Base-by-base conservation (phyloP, 1,284 basidiomycete genomes). In the Hymenochaete sp. region DNA sequence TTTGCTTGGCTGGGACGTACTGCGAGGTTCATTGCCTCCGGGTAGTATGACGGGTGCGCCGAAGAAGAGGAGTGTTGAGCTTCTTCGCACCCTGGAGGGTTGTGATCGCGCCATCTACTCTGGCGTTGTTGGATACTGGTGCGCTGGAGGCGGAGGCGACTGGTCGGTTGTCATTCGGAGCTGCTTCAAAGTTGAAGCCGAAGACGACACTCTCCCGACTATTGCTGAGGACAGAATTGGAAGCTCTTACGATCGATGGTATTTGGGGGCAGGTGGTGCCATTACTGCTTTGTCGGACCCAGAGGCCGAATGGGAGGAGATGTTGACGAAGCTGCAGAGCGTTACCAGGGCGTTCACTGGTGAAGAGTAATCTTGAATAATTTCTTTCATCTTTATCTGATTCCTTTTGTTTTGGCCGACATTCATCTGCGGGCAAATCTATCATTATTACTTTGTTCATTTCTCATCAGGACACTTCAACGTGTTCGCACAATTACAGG, bases 21-120 rank as follows among this genome's bases (percentile, higher is more conserved):
- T 96, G 43, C 74, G 73, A 52, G 66, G 75, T 32, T 88, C 89
- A 62, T 73, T 95, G 50, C 92, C 92, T n/a, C 91, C 92, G 42
- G 92, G 89, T 83, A 93, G 90, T 53, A 98, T 98, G 93, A 98
- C 95, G 0, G 93, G 95, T 14, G 95, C 95, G 0, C 95, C 93
- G 0, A 98, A 98, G 66, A 82, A 93, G 53, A 82, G 93, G 14
- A 91, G 87, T 42, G 85, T 97, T 1, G 87, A 95, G 62, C 82
- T 98, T 25, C 71, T 98, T 1, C 87, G 92, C 55, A 71, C 69
- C 1, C 73, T 97, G 4, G 95, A 98, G 61, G 72, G 72, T 39
- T 60, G 70, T 38, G 71, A 79, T 39, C 73, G 93, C 26, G 77
- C 82, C 18, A 70, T 93, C 21, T 98, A 98, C 61, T 97, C 93